These are phyloP conservation scores for Eremochloa ophiuroides DNA, from an alignment of 176 grass and related monocot genomes.

Conservation along the genomic window DNA sequence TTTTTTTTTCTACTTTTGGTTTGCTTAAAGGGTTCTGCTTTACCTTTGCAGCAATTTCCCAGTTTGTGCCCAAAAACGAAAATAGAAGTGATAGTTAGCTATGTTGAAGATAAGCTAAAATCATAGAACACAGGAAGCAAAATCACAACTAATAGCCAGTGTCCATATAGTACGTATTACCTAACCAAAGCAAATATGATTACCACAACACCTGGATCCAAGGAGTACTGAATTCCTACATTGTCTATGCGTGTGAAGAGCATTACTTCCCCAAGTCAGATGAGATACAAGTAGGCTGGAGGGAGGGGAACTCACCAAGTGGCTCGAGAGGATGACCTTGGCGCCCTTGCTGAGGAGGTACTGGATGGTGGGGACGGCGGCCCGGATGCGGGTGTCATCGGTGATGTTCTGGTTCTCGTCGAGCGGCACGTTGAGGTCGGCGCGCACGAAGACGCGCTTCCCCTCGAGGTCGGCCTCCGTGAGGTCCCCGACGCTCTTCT, in stretches of 20 bases:
- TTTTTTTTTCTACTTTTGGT: background rate
- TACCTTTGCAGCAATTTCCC: background rate
- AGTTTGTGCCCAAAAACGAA: background rate
- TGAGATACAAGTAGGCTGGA: background rate
- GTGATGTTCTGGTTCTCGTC: slow-evolving; percentile 70
- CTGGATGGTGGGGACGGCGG: slow-evolving; percentile 69
- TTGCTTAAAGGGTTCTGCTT: background rate
- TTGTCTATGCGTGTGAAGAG: background rate
- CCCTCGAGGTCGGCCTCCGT: slow-evolving; percentile 52
- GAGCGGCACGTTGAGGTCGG: slow-evolving; percentile 72
- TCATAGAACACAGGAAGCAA: background rate
- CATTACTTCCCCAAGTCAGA: background rate
- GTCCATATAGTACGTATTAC: background rate
- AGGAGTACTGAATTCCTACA: background rate
- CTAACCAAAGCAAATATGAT: background rate
- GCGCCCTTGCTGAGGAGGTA: slow-evolving; percentile 53
- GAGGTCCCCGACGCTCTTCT: slow-evolving; percentile 75
- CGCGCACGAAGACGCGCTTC: slow-evolving; percentile 65
- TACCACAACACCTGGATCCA: background rate
- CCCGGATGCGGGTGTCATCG: slow-evolving; percentile 68
- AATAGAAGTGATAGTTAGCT: background rate
- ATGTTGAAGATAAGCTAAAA: background rate
- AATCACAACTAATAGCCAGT: background rate
- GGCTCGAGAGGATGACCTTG: slow-evolving; percentile 75
- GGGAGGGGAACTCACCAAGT: slow-evolving; percentile 42